phyloP scores from a whole-genome alignment of 1,284 basidiomycete genomes.

The Fereydounia khargensis region DNA sequence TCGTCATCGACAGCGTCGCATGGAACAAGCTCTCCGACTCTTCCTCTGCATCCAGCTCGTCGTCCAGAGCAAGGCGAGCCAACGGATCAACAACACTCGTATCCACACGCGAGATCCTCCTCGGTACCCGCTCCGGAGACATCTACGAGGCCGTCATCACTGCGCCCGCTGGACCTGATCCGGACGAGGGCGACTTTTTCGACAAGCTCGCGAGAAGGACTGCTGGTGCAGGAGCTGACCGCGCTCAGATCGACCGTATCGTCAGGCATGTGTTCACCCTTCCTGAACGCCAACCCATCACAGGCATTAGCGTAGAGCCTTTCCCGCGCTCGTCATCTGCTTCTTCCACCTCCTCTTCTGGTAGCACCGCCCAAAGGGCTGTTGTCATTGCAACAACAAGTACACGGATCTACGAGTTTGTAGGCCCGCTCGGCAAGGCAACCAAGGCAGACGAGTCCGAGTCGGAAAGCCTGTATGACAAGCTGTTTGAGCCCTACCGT shows the following conservation, averaged over 20 bases:
- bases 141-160: constrained; percentile 66
- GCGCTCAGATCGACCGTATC: constrained; percentile 39
- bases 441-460: constrained; percentile 66
- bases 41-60: not conserved
- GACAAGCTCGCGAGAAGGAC: constrained; percentile 53
- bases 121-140: constrained; percentile 66
- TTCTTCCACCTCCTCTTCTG: not conserved
- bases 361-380: constrained; percentile 12
- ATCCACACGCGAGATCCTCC: constrained; percentile 75
- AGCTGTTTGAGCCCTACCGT: constrained; percentile 48
- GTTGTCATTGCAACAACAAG: constrained; percentile 78
- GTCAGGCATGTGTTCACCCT: constrained; percentile 41
- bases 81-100: constrained; percentile 5
- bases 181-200: constrained; percentile 61
- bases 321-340: constrained; percentile 10
- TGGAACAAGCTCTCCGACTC: constrained; percentile 67
- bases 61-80: no score
- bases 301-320: constrained; percentile 32
- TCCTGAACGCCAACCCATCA: constrained; percentile 47
- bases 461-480: constrained; percentile 42
- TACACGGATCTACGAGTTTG: constrained; percentile 86
- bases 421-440: constrained; percentile 65
- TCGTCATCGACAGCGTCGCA: constrained; percentile 79
- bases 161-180: constrained; percentile 59
- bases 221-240: constrained; percentile 27